Conservation (phyloP, 1,284 basidiomycete genomes). For the Ganoderma boninense region DNA sequence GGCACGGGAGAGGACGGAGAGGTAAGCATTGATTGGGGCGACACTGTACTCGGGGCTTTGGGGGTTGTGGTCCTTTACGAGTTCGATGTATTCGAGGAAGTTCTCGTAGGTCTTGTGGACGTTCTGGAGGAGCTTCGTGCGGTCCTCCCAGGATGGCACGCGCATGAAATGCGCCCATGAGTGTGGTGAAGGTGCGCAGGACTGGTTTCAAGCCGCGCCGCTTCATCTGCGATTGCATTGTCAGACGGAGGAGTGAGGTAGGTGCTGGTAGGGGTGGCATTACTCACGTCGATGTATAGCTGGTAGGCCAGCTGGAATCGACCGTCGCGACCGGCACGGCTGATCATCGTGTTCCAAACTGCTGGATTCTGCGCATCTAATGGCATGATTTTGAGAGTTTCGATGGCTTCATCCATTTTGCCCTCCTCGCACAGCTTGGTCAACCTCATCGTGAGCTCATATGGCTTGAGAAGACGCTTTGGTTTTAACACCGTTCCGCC, state of each 20-base stretch:
- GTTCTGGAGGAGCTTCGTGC: slow-evolving; percentile 65
- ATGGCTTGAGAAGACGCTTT: slow-evolving; percentile 57
- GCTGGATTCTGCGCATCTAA: slow-evolving; percentile 72
- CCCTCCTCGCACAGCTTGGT: slow-evolving; percentile 60
- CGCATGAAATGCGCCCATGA: slow-evolving; percentile 69
- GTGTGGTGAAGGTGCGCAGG: slow-evolving; percentile 67
- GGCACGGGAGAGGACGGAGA: slow-evolving; percentile 67
- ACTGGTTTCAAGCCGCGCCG: slow-evolving; percentile 75
- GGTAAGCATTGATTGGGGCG: slow-evolving; percentile 62
- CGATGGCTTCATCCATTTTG: slow-evolving; percentile 65
- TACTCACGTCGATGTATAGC: slow-evolving; percentile 72
- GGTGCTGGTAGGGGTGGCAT: neutral
- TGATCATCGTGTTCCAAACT: slow-evolving; percentile 81
- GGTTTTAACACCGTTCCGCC: neutral
- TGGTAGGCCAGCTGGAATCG: slow-evolving; percentile 65
- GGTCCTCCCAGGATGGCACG: slow-evolving; percentile 64
- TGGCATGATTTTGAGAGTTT: slow-evolving; percentile 68
- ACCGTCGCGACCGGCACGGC: slow-evolving; percentile 60
- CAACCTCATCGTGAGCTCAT: slow-evolving; percentile 64
- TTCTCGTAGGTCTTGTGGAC: slow-evolving; percentile 65
- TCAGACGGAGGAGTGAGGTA: neutral
- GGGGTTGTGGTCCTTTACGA: slow-evolving; percentile 56
- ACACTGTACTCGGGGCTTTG: slow-evolving; percentile 53
- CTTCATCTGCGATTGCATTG: slow-evolving; percentile 70
- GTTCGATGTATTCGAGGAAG: slow-evolving; percentile 56